phyloP scores from a whole-genome alignment of 768 basidiomycete genomes.

The Lepiota venenata region DNA sequence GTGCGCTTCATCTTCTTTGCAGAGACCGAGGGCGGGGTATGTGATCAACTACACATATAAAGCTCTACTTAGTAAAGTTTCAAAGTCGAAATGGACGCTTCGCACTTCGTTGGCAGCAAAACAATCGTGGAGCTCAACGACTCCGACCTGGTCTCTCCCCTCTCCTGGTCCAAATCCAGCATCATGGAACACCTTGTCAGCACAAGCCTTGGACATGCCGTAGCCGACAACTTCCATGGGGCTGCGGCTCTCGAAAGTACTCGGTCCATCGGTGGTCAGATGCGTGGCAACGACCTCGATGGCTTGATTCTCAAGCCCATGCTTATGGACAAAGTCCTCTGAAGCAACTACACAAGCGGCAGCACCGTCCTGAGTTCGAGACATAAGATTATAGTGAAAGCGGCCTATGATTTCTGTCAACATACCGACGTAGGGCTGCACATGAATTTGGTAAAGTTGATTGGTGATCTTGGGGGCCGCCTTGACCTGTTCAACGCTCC shows the following conservation, averaged over 20 bases:
- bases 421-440: conserved; percentile 80
- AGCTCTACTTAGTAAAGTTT: not conserved
- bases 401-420: conserved; percentile 1
- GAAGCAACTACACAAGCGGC: conserved; percentile 77
- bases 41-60: conserved; percentile 56
- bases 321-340: conserved; percentile 70
- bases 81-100: not conserved
- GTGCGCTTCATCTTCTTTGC: conserved; percentile 61
- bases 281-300: conserved; percentile 75
- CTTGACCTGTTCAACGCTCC: conserved; percentile 69
- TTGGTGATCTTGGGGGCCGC: conserved; percentile 65
- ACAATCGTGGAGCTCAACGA: conserved; percentile 85
- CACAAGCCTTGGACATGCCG: conserved; percentile 65
- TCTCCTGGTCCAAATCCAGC: conserved; percentile 65
- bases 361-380: conserved; percentile 55
- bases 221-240: conserved; percentile 85
- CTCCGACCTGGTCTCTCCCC: conserved; percentile 74
- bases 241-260: conserved; percentile 62
- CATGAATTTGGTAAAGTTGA: conserved; percentile 79
- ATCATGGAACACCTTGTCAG: conserved; percentile 65
- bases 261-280: conserved; percentile 62
- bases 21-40: conserved; percentile 79
- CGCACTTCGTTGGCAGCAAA: conserved; percentile 78
- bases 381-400: not conserved
- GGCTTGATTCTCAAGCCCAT: conserved; percentile 79